A percentile compares a stretch with the other conserved stretches of the same genome.
phyloP scores from a whole-genome alignment of 2,329 filamentous ascomycete genomes.

The Xylaria sp. region DNA sequence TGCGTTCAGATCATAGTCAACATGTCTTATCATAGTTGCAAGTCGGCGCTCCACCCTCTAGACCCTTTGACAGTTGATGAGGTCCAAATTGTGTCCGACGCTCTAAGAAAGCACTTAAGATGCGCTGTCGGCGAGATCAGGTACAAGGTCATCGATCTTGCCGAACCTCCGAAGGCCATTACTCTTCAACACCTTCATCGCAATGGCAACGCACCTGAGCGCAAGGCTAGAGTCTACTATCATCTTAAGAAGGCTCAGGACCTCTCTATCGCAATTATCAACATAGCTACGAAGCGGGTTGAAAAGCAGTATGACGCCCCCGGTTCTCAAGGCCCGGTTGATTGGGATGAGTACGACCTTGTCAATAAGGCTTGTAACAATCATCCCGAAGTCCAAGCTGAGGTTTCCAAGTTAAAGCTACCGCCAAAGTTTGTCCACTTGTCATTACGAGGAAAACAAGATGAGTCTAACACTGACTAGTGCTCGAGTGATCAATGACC shows the following conservation, averaged over 20 bases:
- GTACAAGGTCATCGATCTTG: constrained; percentile 11
- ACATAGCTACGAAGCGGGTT: neutral
- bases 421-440: constrained; percentile 68
- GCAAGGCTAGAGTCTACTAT: constrained; percentile 13
- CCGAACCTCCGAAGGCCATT: neutral
- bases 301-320: neutral
- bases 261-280: constrained; percentile 2
- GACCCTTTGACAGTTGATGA: constrained; percentile 7
- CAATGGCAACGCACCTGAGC: neutral
- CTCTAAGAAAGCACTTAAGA: neutral
- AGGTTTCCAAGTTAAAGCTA: constrained; percentile 69
- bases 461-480: neutral
- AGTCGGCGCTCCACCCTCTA: neutral
- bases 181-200: constrained; percentile 4
- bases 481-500: constrained; percentile 55
- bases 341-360: constrained; percentile 67
- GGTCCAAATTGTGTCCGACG: neutral
- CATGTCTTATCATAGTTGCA: neutral
- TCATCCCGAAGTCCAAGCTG: constrained; percentile 66
- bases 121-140: neutral
- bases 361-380: constrained; percentile 66
- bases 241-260: neutral
- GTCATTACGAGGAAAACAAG: neutral
- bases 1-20: neutral
- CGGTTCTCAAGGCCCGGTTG: constrained; percentile 49